A percentile compares a stretch with the other conserved stretches of the same genome.
phyloP scores from a whole-genome alignment of 306 rosid species.

The Vigna hirtella region DNA sequence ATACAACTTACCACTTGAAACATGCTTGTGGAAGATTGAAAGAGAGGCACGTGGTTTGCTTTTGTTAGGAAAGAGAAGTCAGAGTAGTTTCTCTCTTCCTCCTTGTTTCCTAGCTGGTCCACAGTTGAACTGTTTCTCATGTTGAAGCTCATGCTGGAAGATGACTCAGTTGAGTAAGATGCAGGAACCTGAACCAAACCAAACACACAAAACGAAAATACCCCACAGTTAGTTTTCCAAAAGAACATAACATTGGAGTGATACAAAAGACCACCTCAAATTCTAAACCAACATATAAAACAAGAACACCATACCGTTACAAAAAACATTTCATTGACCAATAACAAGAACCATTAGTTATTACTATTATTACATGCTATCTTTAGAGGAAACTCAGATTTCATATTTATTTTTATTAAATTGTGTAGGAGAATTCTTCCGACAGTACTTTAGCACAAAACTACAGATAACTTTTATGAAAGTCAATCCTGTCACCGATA shows the following conservation, averaged over 20 bases:
- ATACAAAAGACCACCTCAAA: neutral
- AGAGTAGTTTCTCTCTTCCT: conserved; percentile 50
- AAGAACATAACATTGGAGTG: neutral
- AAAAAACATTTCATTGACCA: neutral
- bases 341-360: too few species aligned
- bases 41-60: conserved; percentile 45
- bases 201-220: conserved; percentile 3
- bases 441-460: too few species aligned
- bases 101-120: conserved; percentile 45
- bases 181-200: conserved; percentile 57
- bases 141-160: conserved; percentile 48
- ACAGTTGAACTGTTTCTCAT: conserved; percentile 51
- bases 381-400: too few species aligned
- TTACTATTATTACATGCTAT: too few species aligned
- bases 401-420: too few species aligned
- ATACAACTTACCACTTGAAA: conserved; percentile 56
- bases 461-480: neutral
- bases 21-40: conserved; percentile 60
- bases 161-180: conserved; percentile 62
- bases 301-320: conserved; percentile 22
- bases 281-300: conserved; percentile 42
- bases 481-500: neutral
- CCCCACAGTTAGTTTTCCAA: conserved; percentile 12
- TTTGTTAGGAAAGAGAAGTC: conserved; percentile 66
- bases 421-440: too few species aligned